Conservation (phyloP, 2,329 filamentous ascomycete genomes). For the Botrytis deweyae region DNA sequence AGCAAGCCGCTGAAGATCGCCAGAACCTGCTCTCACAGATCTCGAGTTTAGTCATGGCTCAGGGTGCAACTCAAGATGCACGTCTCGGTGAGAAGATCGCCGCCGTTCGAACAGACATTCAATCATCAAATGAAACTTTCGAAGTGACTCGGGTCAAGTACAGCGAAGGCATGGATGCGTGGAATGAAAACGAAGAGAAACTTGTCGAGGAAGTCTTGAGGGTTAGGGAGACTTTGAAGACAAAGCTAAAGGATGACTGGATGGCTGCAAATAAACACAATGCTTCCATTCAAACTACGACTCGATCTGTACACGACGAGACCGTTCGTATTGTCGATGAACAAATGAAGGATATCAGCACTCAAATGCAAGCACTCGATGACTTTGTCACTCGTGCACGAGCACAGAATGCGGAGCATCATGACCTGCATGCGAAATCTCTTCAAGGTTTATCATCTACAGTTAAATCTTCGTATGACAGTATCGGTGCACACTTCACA, state of each 20-base stretch:
- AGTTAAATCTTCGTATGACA: constrained; percentile 71
- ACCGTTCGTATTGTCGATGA: constrained; percentile 87
- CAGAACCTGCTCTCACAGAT: constrained; percentile 75
- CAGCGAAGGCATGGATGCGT: constrained; percentile 68
- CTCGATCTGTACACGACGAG: constrained; percentile 84
- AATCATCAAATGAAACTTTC: constrained; percentile 62
- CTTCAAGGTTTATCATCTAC: constrained; percentile 64
- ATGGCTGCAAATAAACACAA: constrained; percentile 74
- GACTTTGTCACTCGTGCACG: constrained; percentile 84
- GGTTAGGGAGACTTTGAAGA: constrained; percentile 76
- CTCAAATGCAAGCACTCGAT: constrained; percentile 87
- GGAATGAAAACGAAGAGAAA: constrained; percentile 66
- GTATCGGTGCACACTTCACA: constrained; percentile 68
- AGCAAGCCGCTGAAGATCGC: constrained; percentile 70
- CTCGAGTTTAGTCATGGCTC: constrained; percentile 69
- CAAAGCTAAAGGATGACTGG: constrained; percentile 84
- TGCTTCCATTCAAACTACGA: constrained; percentile 77
- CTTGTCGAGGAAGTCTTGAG: constrained; percentile 69
- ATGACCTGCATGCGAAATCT: constrained; percentile 65
- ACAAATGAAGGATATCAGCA: constrained; percentile 81
- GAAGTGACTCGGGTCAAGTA: constrained; percentile 66
- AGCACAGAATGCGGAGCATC: constrained; percentile 75
- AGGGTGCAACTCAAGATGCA: constrained; percentile 69
- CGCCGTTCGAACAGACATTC: constrained; percentile 63
- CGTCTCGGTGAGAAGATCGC: constrained; percentile 65